A percentile compares a stretch with the other conserved stretches of the same genome.
phyloP scores from a whole-genome alignment of 257 asterid genomes.

The Solanum chiquidenum region DNA sequence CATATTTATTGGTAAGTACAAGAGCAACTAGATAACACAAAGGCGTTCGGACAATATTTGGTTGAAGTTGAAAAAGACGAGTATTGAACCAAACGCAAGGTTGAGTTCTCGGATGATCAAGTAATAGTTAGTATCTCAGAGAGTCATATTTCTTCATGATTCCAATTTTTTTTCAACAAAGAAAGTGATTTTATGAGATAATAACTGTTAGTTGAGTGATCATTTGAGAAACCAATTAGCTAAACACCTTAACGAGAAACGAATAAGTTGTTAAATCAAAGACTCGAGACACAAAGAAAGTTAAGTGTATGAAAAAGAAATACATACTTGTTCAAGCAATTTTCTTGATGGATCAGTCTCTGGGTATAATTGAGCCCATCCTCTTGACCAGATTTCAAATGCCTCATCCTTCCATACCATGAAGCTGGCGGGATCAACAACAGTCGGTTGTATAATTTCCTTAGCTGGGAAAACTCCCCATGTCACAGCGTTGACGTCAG shows the following conservation, averaged over 20 bases:
- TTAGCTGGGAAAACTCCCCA: conserved; percentile 97
- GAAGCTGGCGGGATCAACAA: conserved; percentile 83
- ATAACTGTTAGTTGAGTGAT: too few relatives aligned
- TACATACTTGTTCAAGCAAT: conserved; percentile 64
- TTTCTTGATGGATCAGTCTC: conserved; percentile 70
- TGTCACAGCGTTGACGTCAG: conserved; percentile 78
- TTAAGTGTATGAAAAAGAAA: neutral
- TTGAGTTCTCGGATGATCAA: neutral
- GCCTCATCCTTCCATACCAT: conserved; percentile 96
- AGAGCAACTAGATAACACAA: neutral
- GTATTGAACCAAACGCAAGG: neutral
- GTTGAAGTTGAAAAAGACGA: neutral
- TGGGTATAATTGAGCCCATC: conserved; percentile 80
- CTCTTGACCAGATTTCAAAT: conserved; percentile 83
- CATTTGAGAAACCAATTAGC: too few relatives aligned
- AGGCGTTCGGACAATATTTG: neutral
- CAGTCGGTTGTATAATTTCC: conserved; percentile 88
- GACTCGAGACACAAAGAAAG: neutral
- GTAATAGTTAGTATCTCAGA: neutral
- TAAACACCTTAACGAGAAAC: neutral
- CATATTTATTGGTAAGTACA: neutral
- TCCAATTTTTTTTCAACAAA: neutral
- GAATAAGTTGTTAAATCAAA: neutral
- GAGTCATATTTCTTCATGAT: neutral
- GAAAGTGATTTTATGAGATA: too few relatives aligned